phyloP scores from a whole-genome alignment of 768 basidiomycete species.

The Lactifluus subvellereus region DNA sequence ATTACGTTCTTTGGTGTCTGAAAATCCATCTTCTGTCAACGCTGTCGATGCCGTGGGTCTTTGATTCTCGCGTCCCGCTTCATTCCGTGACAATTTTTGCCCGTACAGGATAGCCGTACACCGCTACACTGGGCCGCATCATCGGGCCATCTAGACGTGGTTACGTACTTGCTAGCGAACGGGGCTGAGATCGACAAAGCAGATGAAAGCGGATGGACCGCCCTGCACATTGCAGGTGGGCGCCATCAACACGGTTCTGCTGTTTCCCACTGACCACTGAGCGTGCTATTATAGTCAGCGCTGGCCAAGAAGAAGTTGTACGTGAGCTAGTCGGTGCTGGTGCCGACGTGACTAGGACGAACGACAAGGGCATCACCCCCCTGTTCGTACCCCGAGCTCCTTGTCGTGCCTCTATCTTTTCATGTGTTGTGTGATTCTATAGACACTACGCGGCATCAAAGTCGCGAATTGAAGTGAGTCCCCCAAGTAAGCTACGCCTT shows the following conservation, averaged over 20 bases:
- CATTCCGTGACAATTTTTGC: not conserved
- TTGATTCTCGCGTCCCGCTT: not conserved
- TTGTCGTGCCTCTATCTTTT: constrained; percentile 8
- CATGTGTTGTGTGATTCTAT: constrained; percentile 20
- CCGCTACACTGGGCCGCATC: constrained; percentile 85
- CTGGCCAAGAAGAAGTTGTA: constrained; percentile 70
- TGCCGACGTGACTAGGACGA: constrained; percentile 73
- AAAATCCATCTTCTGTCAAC: constrained; percentile 58
- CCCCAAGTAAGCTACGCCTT: not conserved
- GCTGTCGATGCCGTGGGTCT: constrained; percentile 52
- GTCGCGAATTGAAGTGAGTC: constrained; percentile 67
- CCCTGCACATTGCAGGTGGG: constrained; percentile 74
- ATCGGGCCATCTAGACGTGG: constrained; percentile 63
- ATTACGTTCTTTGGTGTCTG: constrained; percentile 56
- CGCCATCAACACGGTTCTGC: not conserved
- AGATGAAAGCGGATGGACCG: constrained; percentile 69
- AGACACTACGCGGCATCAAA: constrained; percentile 95
- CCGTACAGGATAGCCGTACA: constrained; percentile 63
- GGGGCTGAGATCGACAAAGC: constrained; percentile 60
- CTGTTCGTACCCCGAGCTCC: constrained; percentile 47
- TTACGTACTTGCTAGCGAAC: constrained; percentile 61
- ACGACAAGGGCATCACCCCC: constrained; percentile 78
- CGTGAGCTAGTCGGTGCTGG: constrained; percentile 76
- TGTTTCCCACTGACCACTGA: not conserved
- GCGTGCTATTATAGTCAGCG: constrained; percentile 52